A percentile compares a stretch with the other conserved stretches of the same genome.
phyloP scores from a whole-genome alignment of 2,329 filamentous ascomycete genomes.

The Xylariales sp. region DNA sequence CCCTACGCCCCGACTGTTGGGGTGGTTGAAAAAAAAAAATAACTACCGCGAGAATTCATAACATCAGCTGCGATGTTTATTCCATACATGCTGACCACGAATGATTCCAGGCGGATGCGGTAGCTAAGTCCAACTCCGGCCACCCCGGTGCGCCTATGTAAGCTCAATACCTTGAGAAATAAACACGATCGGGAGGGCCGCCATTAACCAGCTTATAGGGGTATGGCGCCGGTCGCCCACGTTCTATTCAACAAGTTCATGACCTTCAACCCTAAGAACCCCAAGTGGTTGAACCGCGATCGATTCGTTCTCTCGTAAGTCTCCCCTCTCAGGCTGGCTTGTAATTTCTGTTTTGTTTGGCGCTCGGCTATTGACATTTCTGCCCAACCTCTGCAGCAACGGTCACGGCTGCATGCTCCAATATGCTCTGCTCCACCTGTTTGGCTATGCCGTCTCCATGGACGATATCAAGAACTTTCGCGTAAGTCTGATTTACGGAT shows the following conservation, averaged over 20 bases:
- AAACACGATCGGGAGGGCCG: constrained; percentile 4
- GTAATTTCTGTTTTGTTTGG: background rate
- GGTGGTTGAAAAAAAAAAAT: no score
- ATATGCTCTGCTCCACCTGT: constrained; percentile 95
- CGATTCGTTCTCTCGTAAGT: constrained; percentile 98
- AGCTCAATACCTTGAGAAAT: constrained; percentile 24
- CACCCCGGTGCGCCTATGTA: constrained; percentile 98
- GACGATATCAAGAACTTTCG: constrained; percentile 97
- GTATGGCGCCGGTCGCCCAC: constrained; percentile 91
- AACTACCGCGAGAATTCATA: no score
- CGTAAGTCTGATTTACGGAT: constrained; percentile 51
- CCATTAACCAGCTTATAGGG: constrained; percentile 37
- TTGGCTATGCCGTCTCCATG: constrained; percentile 80
- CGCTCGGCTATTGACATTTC: constrained; percentile 4
- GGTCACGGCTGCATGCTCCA: constrained; percentile 99
- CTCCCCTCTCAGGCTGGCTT: background rate
- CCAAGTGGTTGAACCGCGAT: constrained; percentile 94
- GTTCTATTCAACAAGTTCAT: constrained; percentile 99
- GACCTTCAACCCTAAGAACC: constrained; percentile 99
- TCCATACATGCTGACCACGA: constrained; percentile 15
- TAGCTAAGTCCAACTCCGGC: constrained; percentile 90
- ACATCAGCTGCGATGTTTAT: no score
- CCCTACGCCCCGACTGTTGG: no score
- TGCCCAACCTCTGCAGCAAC: constrained; percentile 78
- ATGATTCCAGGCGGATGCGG: constrained; percentile 82